These are phyloP conservation scores for Penicillium canariense DNA, from an alignment of 495 filamentous ascomycete species.

Conservation along the genomic window DNA sequence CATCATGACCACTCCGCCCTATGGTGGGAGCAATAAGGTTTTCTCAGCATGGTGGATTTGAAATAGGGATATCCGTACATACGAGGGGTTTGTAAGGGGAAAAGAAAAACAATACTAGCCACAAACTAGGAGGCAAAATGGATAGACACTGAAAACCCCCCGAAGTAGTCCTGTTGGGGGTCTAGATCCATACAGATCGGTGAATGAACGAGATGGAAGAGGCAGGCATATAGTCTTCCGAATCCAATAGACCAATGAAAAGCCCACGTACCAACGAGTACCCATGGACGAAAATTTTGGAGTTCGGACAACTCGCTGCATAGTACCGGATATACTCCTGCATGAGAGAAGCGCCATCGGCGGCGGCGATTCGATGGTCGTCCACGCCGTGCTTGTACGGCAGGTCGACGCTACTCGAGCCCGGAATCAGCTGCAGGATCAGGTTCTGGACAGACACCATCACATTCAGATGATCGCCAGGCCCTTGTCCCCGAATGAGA, in stretches of 20 bases:
- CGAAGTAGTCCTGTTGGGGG: no score
- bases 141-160: not conserved
- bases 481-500: constrained; percentile 26
- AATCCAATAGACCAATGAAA: not conserved
- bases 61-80: not conserved
- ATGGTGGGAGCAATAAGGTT: not conserved
- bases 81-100: not conserved
- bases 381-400: constrained; percentile 22
- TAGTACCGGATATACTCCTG: constrained; percentile 27
- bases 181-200: not conserved
- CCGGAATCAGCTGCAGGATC: constrained; percentile 25
- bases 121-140: not conserved
- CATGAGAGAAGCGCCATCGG: constrained; percentile 22
- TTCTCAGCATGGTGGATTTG: constrained; percentile 2
- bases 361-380: constrained; percentile 17
- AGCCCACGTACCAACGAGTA: constrained; percentile 22
- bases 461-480: constrained; percentile 29
- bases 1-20: constrained; percentile 30
- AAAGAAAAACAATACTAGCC: not conserved
- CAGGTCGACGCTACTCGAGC: constrained; percentile 24
- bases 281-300: constrained; percentile 25
- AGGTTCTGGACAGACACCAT: constrained; percentile 26
- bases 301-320: constrained; percentile 19
- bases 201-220: not conserved
- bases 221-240: no score